Conservation (phyloP, 441 rosid species). For the Erodium moschatum region DNA sequence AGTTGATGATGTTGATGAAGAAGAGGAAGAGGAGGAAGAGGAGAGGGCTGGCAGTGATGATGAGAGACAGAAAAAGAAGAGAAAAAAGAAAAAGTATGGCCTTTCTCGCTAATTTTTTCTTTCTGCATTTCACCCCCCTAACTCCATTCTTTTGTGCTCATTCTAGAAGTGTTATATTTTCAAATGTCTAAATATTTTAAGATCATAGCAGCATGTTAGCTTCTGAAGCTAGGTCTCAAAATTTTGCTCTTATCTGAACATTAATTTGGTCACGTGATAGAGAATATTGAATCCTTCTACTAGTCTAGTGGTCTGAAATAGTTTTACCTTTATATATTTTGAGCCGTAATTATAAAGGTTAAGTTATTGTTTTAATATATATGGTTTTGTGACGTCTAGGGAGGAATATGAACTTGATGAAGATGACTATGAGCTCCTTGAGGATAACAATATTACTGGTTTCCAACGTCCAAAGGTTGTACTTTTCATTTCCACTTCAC, state of each 20-base stretch:
- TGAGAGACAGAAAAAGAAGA: constrained; percentile 75
- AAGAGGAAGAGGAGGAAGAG: constrained; percentile 33
- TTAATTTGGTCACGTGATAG: neutral
- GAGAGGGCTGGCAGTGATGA: constrained; percentile 66
- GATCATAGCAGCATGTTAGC: neutral
- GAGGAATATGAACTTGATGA: constrained; percentile 82
- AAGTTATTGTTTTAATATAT: neutral
- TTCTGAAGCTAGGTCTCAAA: neutral
- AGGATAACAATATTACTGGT: constrained; percentile 69
- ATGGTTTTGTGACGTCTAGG: constrained; percentile 26
- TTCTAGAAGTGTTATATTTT: neutral
- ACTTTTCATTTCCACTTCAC: neutral
- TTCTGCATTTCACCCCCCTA: neutral
- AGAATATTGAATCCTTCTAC: too few relatives aligned
- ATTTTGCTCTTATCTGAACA: neutral
- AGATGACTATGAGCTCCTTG: constrained; percentile 91
- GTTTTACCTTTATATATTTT: too few relatives aligned
- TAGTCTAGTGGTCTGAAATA: too few relatives aligned
- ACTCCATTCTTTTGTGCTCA: neutral
- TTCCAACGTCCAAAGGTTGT: constrained; percentile 63
- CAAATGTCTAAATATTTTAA: neutral
- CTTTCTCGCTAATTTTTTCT: constrained; percentile 11
- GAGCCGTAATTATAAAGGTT: neutral
- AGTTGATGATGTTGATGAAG: constrained; percentile 59
- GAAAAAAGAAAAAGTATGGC: constrained; percentile 63